These are phyloP conservation scores for Pyricularia pennisetigena DNA, from an alignment of 2,329 filamentous ascomycete species.

Conservation along the genomic window DNA sequence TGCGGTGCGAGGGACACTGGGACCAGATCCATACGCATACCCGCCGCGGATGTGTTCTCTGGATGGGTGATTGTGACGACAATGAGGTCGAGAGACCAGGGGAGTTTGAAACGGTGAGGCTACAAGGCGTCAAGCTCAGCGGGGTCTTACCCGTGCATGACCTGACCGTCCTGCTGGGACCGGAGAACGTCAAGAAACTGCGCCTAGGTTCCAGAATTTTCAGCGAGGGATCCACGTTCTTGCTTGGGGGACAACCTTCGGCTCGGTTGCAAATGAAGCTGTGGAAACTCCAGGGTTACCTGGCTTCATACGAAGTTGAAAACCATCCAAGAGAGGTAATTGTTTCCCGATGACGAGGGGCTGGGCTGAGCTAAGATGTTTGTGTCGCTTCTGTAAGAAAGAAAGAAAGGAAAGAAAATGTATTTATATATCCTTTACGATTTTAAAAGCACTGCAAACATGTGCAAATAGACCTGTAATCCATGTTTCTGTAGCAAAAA, in stretches of 20 bases:
- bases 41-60: constrained; percentile 36
- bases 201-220: constrained; percentile 22
- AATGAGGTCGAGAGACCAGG: constrained; percentile 14
- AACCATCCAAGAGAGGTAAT: constrained; percentile 1
- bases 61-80: constrained; percentile 17
- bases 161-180: constrained; percentile 38
- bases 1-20: constrained; percentile 30
- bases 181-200: constrained; percentile 30
- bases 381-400: not conserved
- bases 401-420: no score
- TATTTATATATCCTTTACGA: not conserved
- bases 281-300: constrained; percentile 50
- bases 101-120: constrained; percentile 33
- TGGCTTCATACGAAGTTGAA: not conserved
- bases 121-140: constrained; percentile 22
- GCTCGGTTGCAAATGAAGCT: constrained; percentile 36
- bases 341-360: no score
- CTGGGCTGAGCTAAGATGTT: not conserved
- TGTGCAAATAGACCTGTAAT: not conserved
- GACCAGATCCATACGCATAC: constrained; percentile 25
- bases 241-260: constrained; percentile 32
- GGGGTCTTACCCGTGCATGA: constrained; percentile 41
- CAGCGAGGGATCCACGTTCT: constrained; percentile 26
- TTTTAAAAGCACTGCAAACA: not conserved
- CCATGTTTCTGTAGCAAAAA: no score